Evolutionary conservation across 225 moss, liverwort and hornwort species (phyloP).

Genomic region (Neckera pumila): DNA sequence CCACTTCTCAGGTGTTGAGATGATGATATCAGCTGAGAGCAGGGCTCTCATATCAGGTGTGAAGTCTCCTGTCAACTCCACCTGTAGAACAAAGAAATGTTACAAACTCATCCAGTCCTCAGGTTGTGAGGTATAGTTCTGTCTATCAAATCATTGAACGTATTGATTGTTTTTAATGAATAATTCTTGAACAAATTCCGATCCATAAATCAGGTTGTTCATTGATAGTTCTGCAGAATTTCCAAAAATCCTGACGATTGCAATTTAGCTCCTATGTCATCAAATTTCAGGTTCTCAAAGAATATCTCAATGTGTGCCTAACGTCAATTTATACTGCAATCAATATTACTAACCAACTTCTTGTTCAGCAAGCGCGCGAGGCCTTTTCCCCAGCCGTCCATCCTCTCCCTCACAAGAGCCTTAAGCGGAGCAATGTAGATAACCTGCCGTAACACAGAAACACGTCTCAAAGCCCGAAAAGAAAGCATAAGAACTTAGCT

Average conservation of each 20-base stretch:
- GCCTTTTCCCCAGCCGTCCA: conserved; percentile 87
- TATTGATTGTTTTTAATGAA: background rate
- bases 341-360: conserved; percentile 50
- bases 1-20: conserved; percentile 99
- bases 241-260: background rate
- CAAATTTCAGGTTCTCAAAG: background rate
- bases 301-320: background rate
- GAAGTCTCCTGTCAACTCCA: conserved; percentile 97
- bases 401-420: conserved; percentile 94
- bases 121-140: background rate
- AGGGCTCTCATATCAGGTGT: conserved; percentile 93
- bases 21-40: conserved; percentile 88
- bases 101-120: background rate
- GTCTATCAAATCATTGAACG: background rate
- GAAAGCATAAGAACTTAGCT: background rate
- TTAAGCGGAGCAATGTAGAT: conserved; percentile 97
- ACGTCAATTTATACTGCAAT: background rate
- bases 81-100: conserved; percentile 25
- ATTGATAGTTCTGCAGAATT: background rate
- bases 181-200: background rate
- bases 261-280: background rate
- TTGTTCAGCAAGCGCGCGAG: conserved; percentile 59
- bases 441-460: conserved; percentile 44
- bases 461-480: background rate
- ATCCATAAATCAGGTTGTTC: background rate